Base-by-base conservation (phyloP, 2,329 filamentous ascomycete genomes). In the Monilinia laxa region DNA sequence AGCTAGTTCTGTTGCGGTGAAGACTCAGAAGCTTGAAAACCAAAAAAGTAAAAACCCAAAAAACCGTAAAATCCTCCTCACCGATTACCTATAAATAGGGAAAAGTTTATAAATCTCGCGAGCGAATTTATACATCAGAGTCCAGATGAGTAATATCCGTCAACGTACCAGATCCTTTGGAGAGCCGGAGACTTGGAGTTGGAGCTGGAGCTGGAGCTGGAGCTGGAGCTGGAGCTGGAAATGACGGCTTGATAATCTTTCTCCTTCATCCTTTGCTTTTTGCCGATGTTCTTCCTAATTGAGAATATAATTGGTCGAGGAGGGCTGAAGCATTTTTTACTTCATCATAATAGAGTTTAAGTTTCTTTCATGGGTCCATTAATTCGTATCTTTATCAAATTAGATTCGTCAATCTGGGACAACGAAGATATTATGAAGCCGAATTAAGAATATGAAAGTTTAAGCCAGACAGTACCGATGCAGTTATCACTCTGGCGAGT, bases 1-100 rank as follows among this genome's bases (percentile, higher is more conserved):
- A 42, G 40, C 40, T 42, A 59, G 56, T 31, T 47, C 40, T 59
- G 40, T 47, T 59, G 56, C 56, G 56, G 56, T 59, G 56, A 59
- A 59, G 16, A 59, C 40, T 47, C 4, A 18, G 45, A 47, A 47
- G 45, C 45, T 47, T n/a, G 45, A 47, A 47, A 47, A n/a, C 7
- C 11, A n/a, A 59, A 59, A n/a, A 56, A 40, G 38, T 38, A 31
- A 28, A 58, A n/a, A 45, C 40, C 40, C 3, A 6, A 6, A 42
- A 42, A 42, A 14, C 40, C 16, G 20, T 31, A 45, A 45, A 31
- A 20, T 59, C 40, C 20, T 42, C 18, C 40, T 47, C 25, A 31
- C 40, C 40, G 56, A 59, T 59, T 31, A 59, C 40, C 20, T n/a
- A 7, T 35, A 18, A 45, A 10, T 45, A 45, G 12, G 23, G 55